These are phyloP conservation scores for Xylaria sp. DNA, from an alignment of 2,329 filamentous ascomycete genomes.

Conservation along the genomic window DNA sequence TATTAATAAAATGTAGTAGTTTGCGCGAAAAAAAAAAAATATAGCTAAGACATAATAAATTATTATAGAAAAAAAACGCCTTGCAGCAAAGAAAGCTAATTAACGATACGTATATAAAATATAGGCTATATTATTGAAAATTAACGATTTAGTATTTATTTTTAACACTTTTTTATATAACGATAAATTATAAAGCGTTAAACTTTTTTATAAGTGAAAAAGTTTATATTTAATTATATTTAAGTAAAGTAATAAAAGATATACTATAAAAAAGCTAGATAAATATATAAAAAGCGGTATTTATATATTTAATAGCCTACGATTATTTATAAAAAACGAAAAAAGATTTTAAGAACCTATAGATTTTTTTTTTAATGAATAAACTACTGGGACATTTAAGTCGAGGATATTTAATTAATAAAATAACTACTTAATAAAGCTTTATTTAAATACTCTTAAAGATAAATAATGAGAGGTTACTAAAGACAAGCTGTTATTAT, in stretches of 20 bases:
- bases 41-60: not conserved
- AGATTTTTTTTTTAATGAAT: too few species aligned
- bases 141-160: not conserved
- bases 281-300: not conserved
- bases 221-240: not conserved
- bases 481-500: not conserved
- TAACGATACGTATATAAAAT: not conserved
- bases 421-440: not conserved
- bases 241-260: not conserved
- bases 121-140: not conserved
- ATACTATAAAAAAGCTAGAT: not conserved
- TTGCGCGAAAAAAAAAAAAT: not conserved
- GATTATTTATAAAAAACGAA: not conserved
- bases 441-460: not conserved
- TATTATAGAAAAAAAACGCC: not conserved
- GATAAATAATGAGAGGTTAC: not conserved
- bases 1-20: not conserved
- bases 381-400: not conserved
- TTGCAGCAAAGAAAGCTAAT: not conserved
- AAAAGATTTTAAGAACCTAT: not conserved
- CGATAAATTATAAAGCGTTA: not conserved
- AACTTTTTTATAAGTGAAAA: not conserved
- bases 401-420: too few species aligned
- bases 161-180: not conserved
- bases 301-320: not conserved